Evolutionary conservation across 1,284 basidiomycete species (phyloP).

Genomic region (Rhodotorula sp.): DNA sequence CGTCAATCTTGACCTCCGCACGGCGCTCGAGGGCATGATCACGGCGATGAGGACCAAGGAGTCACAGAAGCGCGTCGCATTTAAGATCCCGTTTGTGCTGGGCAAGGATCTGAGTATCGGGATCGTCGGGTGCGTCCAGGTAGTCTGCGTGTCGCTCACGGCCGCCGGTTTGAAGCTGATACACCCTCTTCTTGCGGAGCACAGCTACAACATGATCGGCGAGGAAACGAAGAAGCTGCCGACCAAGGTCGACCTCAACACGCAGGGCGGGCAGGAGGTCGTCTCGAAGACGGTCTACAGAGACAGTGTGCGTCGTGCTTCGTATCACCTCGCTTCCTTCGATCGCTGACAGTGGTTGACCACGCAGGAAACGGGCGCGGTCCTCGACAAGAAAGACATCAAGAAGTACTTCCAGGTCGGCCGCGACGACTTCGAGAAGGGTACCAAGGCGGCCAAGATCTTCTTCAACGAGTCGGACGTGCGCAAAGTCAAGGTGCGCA

Average conservation of each 20-base stretch:
- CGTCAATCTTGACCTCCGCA: slow-evolving; percentile 29
- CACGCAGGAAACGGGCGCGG: slow-evolving; percentile 26
- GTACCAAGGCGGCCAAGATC: slow-evolving; percentile 55
- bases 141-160: not conserved
- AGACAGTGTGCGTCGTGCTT: slow-evolving; percentile 60
- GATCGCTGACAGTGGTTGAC: not conserved
- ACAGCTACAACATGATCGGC: slow-evolving; percentile 78
- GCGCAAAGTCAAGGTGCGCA: slow-evolving; percentile 63
- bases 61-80: slow-evolving; percentile 81
- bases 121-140: slow-evolving; percentile 71
- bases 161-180: slow-evolving; percentile 66
- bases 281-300: slow-evolving; percentile 68
- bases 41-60: slow-evolving; percentile 54
- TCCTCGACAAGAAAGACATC: slow-evolving; percentile 48
- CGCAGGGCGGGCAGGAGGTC: slow-evolving; percentile 71
- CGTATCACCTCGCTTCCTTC: too few relatives aligned
- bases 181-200: not conserved
- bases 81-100: slow-evolving; percentile 77
- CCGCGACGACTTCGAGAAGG: slow-evolving; percentile 28
- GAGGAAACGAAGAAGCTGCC: slow-evolving; percentile 77
- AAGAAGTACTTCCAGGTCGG: slow-evolving; percentile 48
- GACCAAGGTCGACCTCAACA: slow-evolving; percentile 76
- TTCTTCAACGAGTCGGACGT: slow-evolving; percentile 85
- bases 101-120: slow-evolving; percentile 80
- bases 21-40: slow-evolving; percentile 45